Conservation (phyloP, 2,329 filamentous ascomycete genomes). For the Leptoxyphium fumago region DNA sequence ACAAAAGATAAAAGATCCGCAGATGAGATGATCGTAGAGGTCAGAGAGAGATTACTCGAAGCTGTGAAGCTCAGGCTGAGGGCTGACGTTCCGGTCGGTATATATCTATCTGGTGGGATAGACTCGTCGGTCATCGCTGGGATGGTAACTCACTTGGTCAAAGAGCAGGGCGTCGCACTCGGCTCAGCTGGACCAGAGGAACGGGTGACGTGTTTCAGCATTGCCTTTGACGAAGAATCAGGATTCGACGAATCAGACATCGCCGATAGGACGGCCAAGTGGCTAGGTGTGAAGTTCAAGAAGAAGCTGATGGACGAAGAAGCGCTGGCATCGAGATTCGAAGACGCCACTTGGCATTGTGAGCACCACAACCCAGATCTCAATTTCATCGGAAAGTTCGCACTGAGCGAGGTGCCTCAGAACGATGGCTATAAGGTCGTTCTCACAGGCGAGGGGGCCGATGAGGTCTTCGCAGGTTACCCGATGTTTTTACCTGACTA, state of each 20-base stretch:
- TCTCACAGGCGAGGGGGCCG: slow-evolving; percentile 28
- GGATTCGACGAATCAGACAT: slow-evolving; percentile 38
- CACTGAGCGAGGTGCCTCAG: slow-evolving; percentile 32
- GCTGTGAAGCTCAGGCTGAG: slow-evolving; percentile 38
- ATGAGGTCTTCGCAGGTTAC: slow-evolving; percentile 41
- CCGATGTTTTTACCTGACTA: slow-evolving; percentile 31
- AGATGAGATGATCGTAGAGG: slow-evolving; percentile 37
- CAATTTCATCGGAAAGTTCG: slow-evolving; percentile 37
- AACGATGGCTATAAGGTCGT: slow-evolving; percentile 39
- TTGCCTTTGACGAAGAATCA: slow-evolving; percentile 36
- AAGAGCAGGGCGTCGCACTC: slow-evolving; percentile 29
- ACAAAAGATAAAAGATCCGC: slow-evolving; percentile 28
- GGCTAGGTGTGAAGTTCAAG: slow-evolving; percentile 30
- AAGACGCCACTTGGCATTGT: slow-evolving; percentile 30
- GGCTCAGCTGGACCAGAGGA: slow-evolving; percentile 29
- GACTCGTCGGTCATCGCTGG: slow-evolving; percentile 44
- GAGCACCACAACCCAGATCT: slow-evolving; percentile 36
- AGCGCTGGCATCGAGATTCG: slow-evolving; percentile 27
- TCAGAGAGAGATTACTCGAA: slow-evolving; percentile 36
- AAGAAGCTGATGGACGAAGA: slow-evolving; percentile 31
- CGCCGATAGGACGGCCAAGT: slow-evolving; percentile 34
- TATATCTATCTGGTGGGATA: slow-evolving; percentile 44
- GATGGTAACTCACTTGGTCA: slow-evolving; percentile 38
- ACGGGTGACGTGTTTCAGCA: slow-evolving; percentile 34
- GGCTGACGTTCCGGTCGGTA: slow-evolving; percentile 43